Conservation (phyloP, 345 rosid genomes). For the Reutealis trisperma region DNA sequence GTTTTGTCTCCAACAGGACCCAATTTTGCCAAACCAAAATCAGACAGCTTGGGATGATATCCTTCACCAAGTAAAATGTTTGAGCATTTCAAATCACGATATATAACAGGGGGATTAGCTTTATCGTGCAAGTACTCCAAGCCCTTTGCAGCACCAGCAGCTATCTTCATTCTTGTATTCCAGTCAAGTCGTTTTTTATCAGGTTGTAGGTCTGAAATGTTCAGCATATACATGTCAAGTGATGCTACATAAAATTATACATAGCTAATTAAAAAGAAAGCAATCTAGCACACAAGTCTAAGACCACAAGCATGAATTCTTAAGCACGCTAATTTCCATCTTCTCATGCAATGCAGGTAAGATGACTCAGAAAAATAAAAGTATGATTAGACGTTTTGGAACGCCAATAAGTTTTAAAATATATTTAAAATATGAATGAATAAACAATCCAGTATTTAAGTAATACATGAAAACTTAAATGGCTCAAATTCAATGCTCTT, state of each 20-base stretch:
- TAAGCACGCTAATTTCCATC: constrained; percentile 14
- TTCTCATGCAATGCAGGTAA: background rate
- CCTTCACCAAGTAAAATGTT: constrained; percentile 77
- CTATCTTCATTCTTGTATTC: constrained; percentile 90
- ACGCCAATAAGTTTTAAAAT: background rate
- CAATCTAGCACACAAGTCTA: constrained; percentile 14
- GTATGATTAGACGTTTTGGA: background rate
- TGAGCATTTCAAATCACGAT: constrained; percentile 81
- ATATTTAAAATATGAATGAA: background rate
- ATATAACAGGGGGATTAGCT: constrained; percentile 84
- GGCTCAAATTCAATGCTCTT: background rate
- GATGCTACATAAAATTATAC: background rate
- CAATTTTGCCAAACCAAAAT: constrained; percentile 89
- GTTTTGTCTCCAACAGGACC: constrained; percentile 92
- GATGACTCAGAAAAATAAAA: background rate
- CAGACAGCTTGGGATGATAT: constrained; percentile 82
- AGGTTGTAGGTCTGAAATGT: constrained; percentile 55
- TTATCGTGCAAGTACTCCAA: constrained; percentile 77
- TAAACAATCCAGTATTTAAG: background rate
- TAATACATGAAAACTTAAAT: background rate
- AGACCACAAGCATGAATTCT: background rate
- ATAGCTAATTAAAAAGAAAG: background rate
- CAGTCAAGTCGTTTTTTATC: constrained; percentile 72
- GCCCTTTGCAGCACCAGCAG: constrained; percentile 89
- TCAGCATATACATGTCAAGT: constrained; percentile 1